Conservation (phyloP, 2,329 filamentous ascomycete genomes). For the Botrytis squamosa region DNA sequence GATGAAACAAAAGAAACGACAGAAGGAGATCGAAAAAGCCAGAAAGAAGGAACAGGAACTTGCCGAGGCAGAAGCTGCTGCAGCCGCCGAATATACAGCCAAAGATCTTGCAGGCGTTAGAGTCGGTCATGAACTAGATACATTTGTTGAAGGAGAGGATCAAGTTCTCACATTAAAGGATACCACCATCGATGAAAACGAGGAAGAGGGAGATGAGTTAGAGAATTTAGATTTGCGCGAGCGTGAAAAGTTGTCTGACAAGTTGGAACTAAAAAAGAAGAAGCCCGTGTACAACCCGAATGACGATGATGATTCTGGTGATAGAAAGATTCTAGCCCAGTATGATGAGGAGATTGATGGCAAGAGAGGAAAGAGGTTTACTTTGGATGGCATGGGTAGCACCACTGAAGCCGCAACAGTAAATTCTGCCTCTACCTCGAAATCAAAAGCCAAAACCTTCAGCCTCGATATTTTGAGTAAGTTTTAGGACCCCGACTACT, state of each 20-base stretch:
- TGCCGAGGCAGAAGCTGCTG: slow-evolving; percentile 69
- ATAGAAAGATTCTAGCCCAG: slow-evolving; percentile 73
- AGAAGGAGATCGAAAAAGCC: slow-evolving; percentile 83
- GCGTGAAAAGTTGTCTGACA: slow-evolving; percentile 70
- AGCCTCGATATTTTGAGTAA: slow-evolving; percentile 70
- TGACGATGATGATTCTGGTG: slow-evolving; percentile 63
- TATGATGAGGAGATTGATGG: slow-evolving; percentile 95
- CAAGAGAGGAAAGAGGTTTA: slow-evolving; percentile 86
- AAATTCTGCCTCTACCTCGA: slow-evolving; percentile 51
- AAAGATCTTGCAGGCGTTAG: slow-evolving; percentile 87
- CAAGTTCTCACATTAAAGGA: slow-evolving; percentile 96
- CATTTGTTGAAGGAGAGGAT: slow-evolving; percentile 79
- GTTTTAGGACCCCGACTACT: slow-evolving; percentile 27
- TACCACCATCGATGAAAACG: slow-evolving; percentile 76
- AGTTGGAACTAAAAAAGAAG: slow-evolving; percentile 84
- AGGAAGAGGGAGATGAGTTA: slow-evolving; percentile 87
- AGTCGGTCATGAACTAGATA: slow-evolving; percentile 81
- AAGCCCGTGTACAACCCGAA: slow-evolving; percentile 86
- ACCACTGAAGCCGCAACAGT: slow-evolving; percentile 58
- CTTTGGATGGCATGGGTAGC: slow-evolving; percentile 74
- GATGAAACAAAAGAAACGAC: slow-evolving; percentile 84
- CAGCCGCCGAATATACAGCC: slow-evolving; percentile 74
- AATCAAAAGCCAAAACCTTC: slow-evolving; percentile 66
- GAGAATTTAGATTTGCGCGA: slow-evolving; percentile 74
- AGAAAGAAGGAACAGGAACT: slow-evolving; percentile 72